phyloP scores from a whole-genome alignment of 257 asterid genomes.

The Capsicum pubescens region DNA sequence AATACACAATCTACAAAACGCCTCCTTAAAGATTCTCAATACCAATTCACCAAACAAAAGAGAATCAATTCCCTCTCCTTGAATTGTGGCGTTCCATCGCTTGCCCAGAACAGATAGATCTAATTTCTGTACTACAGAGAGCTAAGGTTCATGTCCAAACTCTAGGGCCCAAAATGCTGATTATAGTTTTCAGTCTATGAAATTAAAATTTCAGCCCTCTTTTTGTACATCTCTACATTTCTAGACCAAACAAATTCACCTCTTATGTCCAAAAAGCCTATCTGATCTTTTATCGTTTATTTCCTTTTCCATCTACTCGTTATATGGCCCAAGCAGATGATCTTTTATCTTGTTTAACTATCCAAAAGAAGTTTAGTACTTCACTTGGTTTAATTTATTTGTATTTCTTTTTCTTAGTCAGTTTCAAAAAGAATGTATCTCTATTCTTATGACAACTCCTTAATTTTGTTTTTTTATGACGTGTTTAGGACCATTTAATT shows the following conservation, averaged over 20 bases:
- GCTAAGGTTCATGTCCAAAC: neutral
- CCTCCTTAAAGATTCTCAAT: neutral
- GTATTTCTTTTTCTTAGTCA: too few relatives aligned
- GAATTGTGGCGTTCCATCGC: neutral
- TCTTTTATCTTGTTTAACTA: too few relatives aligned
- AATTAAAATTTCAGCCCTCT: neutral
- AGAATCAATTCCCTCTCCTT: neutral
- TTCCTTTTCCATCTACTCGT: neutral
- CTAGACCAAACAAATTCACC: neutral
- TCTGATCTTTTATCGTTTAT: neutral
- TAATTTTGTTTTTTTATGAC: too few relatives aligned
- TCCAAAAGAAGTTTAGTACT: too few relatives aligned
- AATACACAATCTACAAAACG: too few relatives aligned
- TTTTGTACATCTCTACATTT: neutral
- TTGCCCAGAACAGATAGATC: neutral
- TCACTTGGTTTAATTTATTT: too few relatives aligned
- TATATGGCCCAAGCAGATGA: neutral
- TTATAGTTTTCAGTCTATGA: neutral
- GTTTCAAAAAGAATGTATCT: too few relatives aligned
- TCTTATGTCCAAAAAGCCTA: conserved; percentile 4
- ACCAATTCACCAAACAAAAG: neutral
- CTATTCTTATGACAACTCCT: too few relatives aligned
- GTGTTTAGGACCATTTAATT: too few relatives aligned
- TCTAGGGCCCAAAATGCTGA: neutral
- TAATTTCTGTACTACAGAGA: neutral